Conservation (phyloP, 306 rosid species). For the Macrotyloma uniflorum region DNA sequence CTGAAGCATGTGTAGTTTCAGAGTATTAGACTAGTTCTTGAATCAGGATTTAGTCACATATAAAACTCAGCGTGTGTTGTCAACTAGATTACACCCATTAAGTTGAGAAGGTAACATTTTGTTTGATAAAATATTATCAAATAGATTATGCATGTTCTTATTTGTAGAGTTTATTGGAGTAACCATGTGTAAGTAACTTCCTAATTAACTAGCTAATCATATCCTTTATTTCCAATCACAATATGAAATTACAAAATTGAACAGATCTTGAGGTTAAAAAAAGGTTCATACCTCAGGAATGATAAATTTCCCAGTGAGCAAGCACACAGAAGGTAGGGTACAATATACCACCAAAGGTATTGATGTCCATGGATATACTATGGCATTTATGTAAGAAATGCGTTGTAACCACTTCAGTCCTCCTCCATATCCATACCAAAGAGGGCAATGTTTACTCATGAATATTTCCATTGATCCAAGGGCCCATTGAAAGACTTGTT, state of each 20-base stretch:
- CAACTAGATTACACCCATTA: too few species aligned
- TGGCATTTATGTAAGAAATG: conserved; percentile 67
- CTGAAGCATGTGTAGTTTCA: too few species aligned
- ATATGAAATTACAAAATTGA: background rate
- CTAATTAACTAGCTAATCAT: background rate
- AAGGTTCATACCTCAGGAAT: conserved; percentile 61
- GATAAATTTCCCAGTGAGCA: conserved; percentile 73
- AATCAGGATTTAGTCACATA: too few species aligned
- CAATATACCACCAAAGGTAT: conserved; percentile 75
- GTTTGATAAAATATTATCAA: too few species aligned
- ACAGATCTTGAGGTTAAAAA: background rate
- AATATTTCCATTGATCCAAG: conserved; percentile 78
- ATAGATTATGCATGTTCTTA: background rate
- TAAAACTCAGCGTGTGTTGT: too few species aligned
- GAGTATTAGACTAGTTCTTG: too few species aligned
- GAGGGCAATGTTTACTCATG: conserved; percentile 74
- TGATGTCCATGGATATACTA: conserved; percentile 72
- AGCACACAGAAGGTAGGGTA: conserved; percentile 71
- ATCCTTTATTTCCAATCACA: background rate
- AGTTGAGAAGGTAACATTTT: too few species aligned
- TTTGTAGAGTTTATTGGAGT: background rate
- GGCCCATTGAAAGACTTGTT: conserved; percentile 71
- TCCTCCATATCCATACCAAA: conserved; percentile 83
- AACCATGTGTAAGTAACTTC: background rate
- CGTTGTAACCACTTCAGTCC: conserved; percentile 72